Percentiles rank a stretch among this genome's conserved stretches.
Conservation (phyloP, 1,284 basidiomycete species). For the Trichosporon sp. region DNA sequence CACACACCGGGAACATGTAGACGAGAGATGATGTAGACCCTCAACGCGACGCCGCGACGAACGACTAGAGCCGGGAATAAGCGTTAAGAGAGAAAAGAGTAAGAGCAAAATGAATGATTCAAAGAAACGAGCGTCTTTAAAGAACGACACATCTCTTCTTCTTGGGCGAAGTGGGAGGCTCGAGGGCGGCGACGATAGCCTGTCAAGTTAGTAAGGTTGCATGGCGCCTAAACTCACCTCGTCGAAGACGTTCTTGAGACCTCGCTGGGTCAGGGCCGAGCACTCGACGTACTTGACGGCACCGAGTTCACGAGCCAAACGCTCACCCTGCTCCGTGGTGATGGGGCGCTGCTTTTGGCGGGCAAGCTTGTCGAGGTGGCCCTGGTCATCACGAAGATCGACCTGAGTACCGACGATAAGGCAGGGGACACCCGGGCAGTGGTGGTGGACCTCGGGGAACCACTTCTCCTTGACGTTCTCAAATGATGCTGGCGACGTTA, state of each 20-base stretch:
- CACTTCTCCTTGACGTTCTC: conserved; percentile 99
- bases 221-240: conserved; percentile 68
- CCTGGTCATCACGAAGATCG: conserved; percentile 90
- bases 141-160: conserved; percentile 84
- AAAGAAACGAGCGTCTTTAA: conserved; percentile 53
- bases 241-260: conserved; percentile 99
- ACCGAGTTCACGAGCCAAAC: conserved; percentile 90
- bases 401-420: conserved; percentile 98
- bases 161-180: conserved; percentile 76
- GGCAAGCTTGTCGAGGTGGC: conserved; percentile 90
- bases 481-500: conserved; percentile 96
- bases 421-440: conserved; percentile 99
- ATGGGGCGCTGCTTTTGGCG: conserved; percentile 97
- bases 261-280: conserved; percentile 97
- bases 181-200: conserved; percentile 98
- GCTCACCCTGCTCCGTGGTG: conserved; percentile 82
- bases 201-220: conserved; percentile 49
- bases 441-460: conserved; percentile 99
- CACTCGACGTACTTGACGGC: conserved; percentile 99
- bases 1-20: conserved; percentile 18
- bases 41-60: conserved; percentile 1
- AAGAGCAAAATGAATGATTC: conserved; percentile 7
- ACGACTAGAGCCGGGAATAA: neutral
- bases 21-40: neutral
- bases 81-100: conserved; percentile 7